Conservation (phyloP, 257 asterid species). For the Parsonsia alboflavescens region DNA sequence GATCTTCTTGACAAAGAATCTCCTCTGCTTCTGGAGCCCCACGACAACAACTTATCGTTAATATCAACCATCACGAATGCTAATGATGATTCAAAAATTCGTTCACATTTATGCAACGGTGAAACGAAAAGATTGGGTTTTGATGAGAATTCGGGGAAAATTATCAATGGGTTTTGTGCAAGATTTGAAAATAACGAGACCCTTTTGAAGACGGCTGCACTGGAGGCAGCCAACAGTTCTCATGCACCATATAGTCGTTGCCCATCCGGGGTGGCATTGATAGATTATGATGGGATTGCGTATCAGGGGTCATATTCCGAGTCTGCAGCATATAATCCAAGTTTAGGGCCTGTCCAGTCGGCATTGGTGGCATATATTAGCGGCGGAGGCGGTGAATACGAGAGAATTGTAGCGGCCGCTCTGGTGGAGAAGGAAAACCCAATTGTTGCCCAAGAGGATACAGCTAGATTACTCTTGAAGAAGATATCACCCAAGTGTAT, state of each 20-base stretch:
- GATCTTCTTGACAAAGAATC: slow-evolving; percentile 58
- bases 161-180: slow-evolving; percentile 35
- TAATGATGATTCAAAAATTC: slow-evolving; percentile 6
- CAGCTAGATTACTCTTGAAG: slow-evolving; percentile 57
- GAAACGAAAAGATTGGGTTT: slow-evolving; percentile 15
- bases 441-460: slow-evolving; percentile 60
- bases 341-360: slow-evolving; percentile 78
- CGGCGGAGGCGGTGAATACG: slow-evolving; percentile 66
- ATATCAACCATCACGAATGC: slow-evolving; percentile 16
- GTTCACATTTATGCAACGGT: slow-evolving; percentile 32
- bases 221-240: slow-evolving; percentile 71
- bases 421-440: slow-evolving; percentile 70
- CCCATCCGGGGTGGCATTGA: slow-evolving; percentile 81
- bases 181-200: slow-evolving; percentile 14
- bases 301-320: slow-evolving; percentile 67
- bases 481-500: slow-evolving; percentile 60
- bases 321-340: slow-evolving; percentile 91
- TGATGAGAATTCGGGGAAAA: slow-evolving; percentile 3
- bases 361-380: slow-evolving; percentile 74
- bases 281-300: slow-evolving; percentile 74
- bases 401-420: slow-evolving; percentile 67
- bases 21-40: slow-evolving; percentile 67
- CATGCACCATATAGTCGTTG: slow-evolving; percentile 86
- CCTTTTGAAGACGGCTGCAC: slow-evolving; percentile 38
- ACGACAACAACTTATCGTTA: slow-evolving; percentile 32